Base-by-base conservation (phyloP, 192 early-diverging fungal genomes). In the Thoreauomyces humboldtii region DNA sequence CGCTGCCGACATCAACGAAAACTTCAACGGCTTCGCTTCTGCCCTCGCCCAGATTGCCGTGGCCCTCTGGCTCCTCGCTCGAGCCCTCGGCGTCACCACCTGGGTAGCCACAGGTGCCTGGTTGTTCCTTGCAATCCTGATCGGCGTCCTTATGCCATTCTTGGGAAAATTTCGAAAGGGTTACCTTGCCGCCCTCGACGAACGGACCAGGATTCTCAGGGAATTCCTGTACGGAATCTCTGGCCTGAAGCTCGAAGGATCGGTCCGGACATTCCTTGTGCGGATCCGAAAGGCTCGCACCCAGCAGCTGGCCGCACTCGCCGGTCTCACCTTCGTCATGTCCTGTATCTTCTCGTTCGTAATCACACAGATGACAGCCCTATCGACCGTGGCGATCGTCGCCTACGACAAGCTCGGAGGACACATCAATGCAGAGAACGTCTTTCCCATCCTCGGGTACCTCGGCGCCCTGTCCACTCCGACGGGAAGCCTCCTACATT, bases 221-320 rank as follows among this genome's bases (percentile, higher is more conserved):
- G 74, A 75, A 55, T 57, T 75, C 22, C 31, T 75, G 27, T 70
- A 70, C 41, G 74, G 69, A 33, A 57, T 57, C 34, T 37, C 34
- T 32, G 38, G 34, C 19, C 35, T 57, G 5, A 57, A 57, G 35
- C 29, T 57, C 19, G 55, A 57, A 36, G 55, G 34, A 25, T 15
- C 33, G 34, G 55, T 37, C 19, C 14, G 19, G 5, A 12, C 14
- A 12, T 14, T 22, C 11, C 34, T 36, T 21, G 35, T 15, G 6
- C 32, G 55, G 14, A 57, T 57, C 33, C 12, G 14, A 34, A 36
- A 31, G 3, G 34, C 55, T n/a, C 55, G 55, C 2, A 34, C 14
- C 38, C n/a, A 3, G 33, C 55, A 57, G 19, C 35, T 57, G 5
- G 19, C 3, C 2, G 34, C 9, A 9, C 55, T 57, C n/a, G 15